These are phyloP conservation scores for Toxicodendron radicans DNA, from an alignment of 345 rosid genomes.

Conservation along the genomic window DNA sequence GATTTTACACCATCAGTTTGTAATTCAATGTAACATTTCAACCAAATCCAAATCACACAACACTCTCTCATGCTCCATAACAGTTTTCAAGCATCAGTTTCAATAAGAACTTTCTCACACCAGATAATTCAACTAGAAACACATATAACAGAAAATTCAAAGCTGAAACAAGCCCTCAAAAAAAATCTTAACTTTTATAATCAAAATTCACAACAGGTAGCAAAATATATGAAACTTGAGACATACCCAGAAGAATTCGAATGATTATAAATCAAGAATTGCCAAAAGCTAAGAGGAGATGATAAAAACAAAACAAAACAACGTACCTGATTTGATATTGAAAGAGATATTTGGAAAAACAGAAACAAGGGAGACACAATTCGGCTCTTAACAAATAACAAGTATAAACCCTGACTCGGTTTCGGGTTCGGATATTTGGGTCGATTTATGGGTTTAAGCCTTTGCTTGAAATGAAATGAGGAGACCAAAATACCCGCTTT, in stretches of 20 bases:
- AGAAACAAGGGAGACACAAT: not conserved
- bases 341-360: not conserved
- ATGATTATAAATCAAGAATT: not conserved
- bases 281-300: not conserved
- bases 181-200: not conserved
- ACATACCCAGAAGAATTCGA: not conserved
- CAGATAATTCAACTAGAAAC: not conserved
- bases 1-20: not conserved
- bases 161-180: not conserved
- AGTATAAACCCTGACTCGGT: not conserved
- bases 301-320: no score
- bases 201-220: not conserved
- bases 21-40: not conserved
- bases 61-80: not conserved
- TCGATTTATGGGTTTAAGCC: not conserved
- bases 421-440: not conserved
- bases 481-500: no score
- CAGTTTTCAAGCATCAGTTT: not conserved
- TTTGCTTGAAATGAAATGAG: not conserved
- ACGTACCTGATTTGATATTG: not conserved
- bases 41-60: not conserved
- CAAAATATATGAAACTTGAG: not conserved
- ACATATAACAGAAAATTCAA: not conserved
- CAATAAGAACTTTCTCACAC: not conserved
- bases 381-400: not conserved